Percentiles rank a stretch among this genome's conserved stretches.
Conservation (phyloP, 2,329 filamentous ascomycete genomes). For the Thermochaetoides dissita region DNA sequence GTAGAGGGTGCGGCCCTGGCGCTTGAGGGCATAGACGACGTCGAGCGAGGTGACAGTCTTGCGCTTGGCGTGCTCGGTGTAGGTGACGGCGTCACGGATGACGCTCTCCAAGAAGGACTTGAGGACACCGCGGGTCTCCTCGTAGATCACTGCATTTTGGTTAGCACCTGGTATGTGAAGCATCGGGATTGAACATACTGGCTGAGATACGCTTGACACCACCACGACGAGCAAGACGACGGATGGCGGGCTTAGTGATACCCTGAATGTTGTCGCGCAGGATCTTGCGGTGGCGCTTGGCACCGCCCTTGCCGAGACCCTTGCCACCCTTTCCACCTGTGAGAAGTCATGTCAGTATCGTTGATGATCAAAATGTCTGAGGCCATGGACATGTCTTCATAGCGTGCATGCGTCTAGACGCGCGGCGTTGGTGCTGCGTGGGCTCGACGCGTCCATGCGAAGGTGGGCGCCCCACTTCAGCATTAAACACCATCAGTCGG, state of each 20-base stretch:
- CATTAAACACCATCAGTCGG: constrained; percentile 6
- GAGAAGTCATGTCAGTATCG: constrained; percentile 23
- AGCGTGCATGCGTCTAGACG: no score
- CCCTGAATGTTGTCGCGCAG: constrained; percentile 99
- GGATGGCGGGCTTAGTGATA: constrained; percentile 97
- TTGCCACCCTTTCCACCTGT: constrained; percentile 89
- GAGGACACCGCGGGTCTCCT: constrained; percentile 63
- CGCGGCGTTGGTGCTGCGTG: no score
- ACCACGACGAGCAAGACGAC: constrained; percentile 95
- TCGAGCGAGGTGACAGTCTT: constrained; percentile 63
- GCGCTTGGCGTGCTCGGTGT: constrained; percentile 69
- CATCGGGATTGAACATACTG: constrained; percentile 40
- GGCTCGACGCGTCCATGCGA: not conserved
- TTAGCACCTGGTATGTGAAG: constrained; percentile 2
- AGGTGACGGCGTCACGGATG: constrained; percentile 64
- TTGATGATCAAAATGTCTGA: not conserved
- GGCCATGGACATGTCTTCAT: constrained; percentile 17
- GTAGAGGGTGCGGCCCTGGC: constrained; percentile 66
- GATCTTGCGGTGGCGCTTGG: constrained; percentile 99
- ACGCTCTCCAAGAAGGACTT: constrained; percentile 68
- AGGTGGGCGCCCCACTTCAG: constrained; percentile 15
- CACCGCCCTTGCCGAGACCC: constrained; percentile 94
- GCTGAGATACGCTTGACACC: constrained; percentile 99
- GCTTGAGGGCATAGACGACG: constrained; percentile 54
- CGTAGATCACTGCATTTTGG: constrained; percentile 50